Percentiles rank a stretch among this genome's conserved stretches.
These are phyloP conservation scores for Myxozyma vanderwaltii DNA, from an alignment of 805 yeast species.

Conservation along the genomic window DNA sequence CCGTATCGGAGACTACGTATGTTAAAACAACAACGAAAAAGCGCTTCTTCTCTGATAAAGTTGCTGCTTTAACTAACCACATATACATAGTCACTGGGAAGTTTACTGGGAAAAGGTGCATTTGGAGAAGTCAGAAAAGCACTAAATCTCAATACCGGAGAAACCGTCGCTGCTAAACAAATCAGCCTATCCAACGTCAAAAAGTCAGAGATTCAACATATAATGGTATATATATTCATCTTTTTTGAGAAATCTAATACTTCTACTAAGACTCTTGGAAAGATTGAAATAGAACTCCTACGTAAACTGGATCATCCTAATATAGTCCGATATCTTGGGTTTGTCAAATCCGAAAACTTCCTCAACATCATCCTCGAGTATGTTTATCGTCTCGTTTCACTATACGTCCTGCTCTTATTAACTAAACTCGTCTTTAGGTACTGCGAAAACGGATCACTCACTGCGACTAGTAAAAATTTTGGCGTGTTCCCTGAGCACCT, in stretches of 20 bases:
- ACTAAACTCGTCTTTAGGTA: slow-evolving; percentile 37
- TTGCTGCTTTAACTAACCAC: neutral
- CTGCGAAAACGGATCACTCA: slow-evolving; percentile 66
- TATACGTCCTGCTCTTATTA: too few species aligned
- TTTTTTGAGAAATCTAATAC: too few species aligned
- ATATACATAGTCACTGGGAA: slow-evolving; percentile 45
- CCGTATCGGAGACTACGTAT: slow-evolving; percentile 12
- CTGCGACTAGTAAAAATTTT: slow-evolving; percentile 54
- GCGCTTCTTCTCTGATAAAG: neutral
- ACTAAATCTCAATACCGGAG: slow-evolving; percentile 62
- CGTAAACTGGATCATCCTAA: slow-evolving; percentile 66
- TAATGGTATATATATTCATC: slow-evolving; percentile 52
- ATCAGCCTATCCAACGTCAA: slow-evolving; percentile 53
- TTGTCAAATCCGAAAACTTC: slow-evolving; percentile 55
- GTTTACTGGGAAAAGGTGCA: slow-evolving; percentile 85
- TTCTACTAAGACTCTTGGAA: too few species aligned
- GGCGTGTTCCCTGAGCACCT: slow-evolving; percentile 60
- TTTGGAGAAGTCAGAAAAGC: slow-evolving; percentile 86
- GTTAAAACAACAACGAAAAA: too few species aligned
- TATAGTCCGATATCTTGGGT: slow-evolving; percentile 69
- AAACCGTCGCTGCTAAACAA: slow-evolving; percentile 78
- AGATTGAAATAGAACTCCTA: slow-evolving; percentile 68
- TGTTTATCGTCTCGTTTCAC: slow-evolving; percentile 36
- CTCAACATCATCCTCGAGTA: slow-evolving; percentile 66
- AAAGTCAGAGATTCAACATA: slow-evolving; percentile 39